phyloP scores from a whole-genome alignment of 2,329 filamentous ascomycete species.

The Talaromyces amestolkiae region DNA sequence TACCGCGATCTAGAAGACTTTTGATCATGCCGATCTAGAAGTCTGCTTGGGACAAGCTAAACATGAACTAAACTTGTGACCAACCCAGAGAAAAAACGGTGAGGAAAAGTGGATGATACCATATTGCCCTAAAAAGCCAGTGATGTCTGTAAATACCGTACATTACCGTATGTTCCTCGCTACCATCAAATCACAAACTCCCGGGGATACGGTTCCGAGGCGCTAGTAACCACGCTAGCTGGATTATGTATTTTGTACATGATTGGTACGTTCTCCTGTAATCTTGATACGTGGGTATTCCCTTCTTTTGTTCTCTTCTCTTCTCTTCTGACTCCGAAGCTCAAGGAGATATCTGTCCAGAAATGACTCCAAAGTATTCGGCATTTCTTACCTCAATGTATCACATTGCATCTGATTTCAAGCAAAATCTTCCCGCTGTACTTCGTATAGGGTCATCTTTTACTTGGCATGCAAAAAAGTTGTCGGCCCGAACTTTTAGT shows the following conservation, averaged over 20 bases:
- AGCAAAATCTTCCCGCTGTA: slow-evolving; percentile 2
- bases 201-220: slow-evolving; percentile 20
- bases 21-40: slow-evolving; percentile 6
- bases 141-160: neutral
- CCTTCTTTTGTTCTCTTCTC: neutral
- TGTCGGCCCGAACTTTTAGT: neutral
- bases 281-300: neutral
- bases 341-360: neutral
- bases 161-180: neutral
- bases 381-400: neutral
- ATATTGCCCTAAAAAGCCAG: neutral
- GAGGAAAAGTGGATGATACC: slow-evolving; percentile 5
- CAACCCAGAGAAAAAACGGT: slow-evolving; percentile 5
- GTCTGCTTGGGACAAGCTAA: neutral
- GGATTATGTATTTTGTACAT: neutral
- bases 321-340: neutral
- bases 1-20: neutral
- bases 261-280: neutral
- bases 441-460: neutral
- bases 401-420: neutral
- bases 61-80: slow-evolving; percentile 2
- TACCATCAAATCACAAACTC: neutral
- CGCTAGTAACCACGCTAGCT: slow-evolving; percentile 1
- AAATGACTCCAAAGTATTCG: neutral
- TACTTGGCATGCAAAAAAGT: neutral